Base-by-base conservation (phyloP, 192 early-diverging fungal genomes). In the Linnemannia exigua region DNA sequence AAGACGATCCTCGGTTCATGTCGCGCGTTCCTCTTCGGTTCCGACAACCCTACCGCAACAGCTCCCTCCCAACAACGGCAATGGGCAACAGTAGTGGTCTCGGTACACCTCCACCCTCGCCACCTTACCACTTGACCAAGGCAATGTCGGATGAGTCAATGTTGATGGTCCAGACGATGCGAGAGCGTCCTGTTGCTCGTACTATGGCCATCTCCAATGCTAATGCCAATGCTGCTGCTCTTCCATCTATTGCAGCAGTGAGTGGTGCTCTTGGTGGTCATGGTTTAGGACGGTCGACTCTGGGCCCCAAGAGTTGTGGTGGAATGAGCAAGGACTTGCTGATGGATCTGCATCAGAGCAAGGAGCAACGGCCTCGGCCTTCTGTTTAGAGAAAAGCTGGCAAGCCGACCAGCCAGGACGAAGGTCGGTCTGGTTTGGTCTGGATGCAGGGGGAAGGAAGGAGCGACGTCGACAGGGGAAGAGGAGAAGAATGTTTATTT, bases 31-130 rank as follows among this genome's bases (percentile, higher is more conserved):
- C 77, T 8, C 58, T 38, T 15, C 78, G 78, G 17, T 80, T 86
- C 35, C 68, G 77, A 31, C 7, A 31, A 2, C 58, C 58, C 28
- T 63, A 63, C 28, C 58, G 58, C 25, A 63, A 63, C 28, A 63
- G 58, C 12, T 63, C 58, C 58, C 58, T 63, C 12, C 58, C 58
- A 63, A 63, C 3, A 3, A n/a, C 58, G 4, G 1, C 28, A 6
- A 9, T 9, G 3, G 41, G 41, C 3, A 44, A 44, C 8, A 63
- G 22, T 25, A 54, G 52, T 33, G 77, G 77, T 1, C 33, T 79
- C 15, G 17, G 75, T 31, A 79, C 77, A 11, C 79, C 78, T 22
- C 84, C 84, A 5, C 77, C 84, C 9, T 86, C 79, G 1, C 78
- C 79, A 16, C 79, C 84, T 7, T 51, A 72, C 4, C 14, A 33